Evolutionary conservation across 495 filamentous ascomycete genomes (phyloP), one percentile per base, ranked within the genome.

Genomic region (Aspergillus affinis): DNA sequence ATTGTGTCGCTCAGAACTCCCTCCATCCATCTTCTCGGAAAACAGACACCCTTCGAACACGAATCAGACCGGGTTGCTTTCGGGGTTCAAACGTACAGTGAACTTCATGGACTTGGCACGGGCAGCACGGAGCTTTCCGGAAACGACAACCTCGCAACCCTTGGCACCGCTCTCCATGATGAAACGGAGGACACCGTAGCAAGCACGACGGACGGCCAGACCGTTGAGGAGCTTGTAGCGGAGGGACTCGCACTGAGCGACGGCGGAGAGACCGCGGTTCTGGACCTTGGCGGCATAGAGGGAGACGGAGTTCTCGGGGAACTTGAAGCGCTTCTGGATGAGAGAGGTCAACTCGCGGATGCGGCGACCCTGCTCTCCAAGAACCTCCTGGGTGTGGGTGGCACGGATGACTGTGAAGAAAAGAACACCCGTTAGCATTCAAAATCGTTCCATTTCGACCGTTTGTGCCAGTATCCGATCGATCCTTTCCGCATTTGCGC

Each of bases 51-150:
- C 48, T 49, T 49, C 48, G 5, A 20, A 49, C 15, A 49, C 9
- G 12, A 15, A 15, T 17, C 10, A 13, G 12, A 41, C 36, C 13
- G 36, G 36, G 12, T 41, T 41, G 9, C 13, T 41, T 41, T 15
- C 32, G 32, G 21, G 26, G 19, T 36, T 48, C 20, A 41, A 58
- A 81, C 85, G 61, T 84, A 90, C 87, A 76, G 94, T 98, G 88
- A 98, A 98, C 87, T 98, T 98, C 94, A 98, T 98, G 84, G 86
- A 90, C 90, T 98, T 98, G 75, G 94, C 94, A 85, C 94, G 90
- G 69, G 94, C 94, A 80, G 94, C 94, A 72, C 94, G 88, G 65
- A 98, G 90, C 86, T 98, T 98, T 77, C 94, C 94, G 71, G 91
- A 96, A 62, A 98, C 94, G 69, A 98, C 94, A 66, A 98, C 94